Conservation (phyloP, 352 stramenopile species). For the Pythium sukuiense region DNA sequence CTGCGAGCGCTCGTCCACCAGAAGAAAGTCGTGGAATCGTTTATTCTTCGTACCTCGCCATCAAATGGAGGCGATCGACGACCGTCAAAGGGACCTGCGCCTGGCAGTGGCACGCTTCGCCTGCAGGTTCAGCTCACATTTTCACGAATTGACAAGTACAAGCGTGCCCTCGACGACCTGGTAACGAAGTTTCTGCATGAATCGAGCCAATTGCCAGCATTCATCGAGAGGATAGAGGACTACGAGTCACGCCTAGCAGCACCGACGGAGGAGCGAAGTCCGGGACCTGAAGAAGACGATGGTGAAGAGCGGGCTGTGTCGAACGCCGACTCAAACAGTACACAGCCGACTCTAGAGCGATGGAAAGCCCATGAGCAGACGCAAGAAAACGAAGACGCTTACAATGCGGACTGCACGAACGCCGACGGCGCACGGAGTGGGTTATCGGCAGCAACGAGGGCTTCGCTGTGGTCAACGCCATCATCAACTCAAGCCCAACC, state of each 20-base stretch:
- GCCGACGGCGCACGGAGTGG: background rate
- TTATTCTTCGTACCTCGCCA: constrained; percentile 37
- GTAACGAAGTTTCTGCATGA: constrained; percentile 56
- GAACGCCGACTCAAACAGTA: background rate
- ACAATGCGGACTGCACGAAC: background rate
- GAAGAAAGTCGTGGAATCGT: constrained; percentile 63
- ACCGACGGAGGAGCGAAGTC: background rate
- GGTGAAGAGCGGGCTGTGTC: background rate
- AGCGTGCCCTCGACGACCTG: constrained; percentile 60
- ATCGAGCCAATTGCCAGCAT: constrained; percentile 52
- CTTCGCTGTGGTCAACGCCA: constrained; percentile 16
- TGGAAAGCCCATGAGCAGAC: constrained; percentile 26
- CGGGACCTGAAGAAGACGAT: background rate
- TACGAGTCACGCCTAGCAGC: constrained; percentile 17
- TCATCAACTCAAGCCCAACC: background rate
- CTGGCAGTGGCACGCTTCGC: constrained; percentile 39
- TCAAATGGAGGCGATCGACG: background rate
- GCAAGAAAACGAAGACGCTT: background rate
- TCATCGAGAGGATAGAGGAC: constrained; percentile 42
- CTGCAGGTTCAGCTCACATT: constrained; percentile 67
- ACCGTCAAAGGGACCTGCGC: background rate
- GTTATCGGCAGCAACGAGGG: constrained; percentile 4
- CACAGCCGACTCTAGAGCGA: constrained; percentile 27
- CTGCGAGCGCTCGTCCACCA: constrained; percentile 63
- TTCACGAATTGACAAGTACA: constrained; percentile 58